phyloP scores from a whole-genome alignment of 2,329 filamentous ascomycete genomes.

The Alternaria tenuissima region DNA sequence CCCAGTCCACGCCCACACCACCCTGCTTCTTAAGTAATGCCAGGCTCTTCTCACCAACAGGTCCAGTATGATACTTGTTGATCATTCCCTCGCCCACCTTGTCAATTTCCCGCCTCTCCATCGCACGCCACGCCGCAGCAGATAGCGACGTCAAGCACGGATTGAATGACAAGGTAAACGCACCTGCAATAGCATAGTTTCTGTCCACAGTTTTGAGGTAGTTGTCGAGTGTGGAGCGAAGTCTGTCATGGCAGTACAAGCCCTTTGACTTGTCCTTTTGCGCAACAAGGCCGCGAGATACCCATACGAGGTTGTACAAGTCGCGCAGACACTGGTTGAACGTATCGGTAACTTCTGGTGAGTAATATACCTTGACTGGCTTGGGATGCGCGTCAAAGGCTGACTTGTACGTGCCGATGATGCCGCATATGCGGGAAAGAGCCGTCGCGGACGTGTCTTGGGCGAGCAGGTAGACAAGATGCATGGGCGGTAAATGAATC shows the following conservation, averaged over 20 bases:
- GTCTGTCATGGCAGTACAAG: conserved; percentile 58
- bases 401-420: conserved; percentile 76
- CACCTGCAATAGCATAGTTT: conserved; percentile 48
- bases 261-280: conserved; percentile 68
- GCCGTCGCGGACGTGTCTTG: conserved; percentile 71
- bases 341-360: conserved; percentile 54
- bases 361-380: conserved; percentile 50
- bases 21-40: conserved; percentile 68
- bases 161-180: conserved; percentile 60
- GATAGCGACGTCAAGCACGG: conserved; percentile 56
- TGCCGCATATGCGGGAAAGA: conserved; percentile 72
- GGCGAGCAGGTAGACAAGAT: conserved; percentile 74
- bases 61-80: conserved; percentile 53
- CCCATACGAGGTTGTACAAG: conserved; percentile 84
- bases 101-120: conserved; percentile 57
- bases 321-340: conserved; percentile 91
- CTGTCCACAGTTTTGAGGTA: conserved; percentile 54
- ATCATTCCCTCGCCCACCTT: conserved; percentile 29
- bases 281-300: conserved; percentile 72
- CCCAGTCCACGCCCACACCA: conserved; percentile 73
- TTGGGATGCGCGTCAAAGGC: conserved; percentile 72
- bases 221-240: conserved; percentile 54
- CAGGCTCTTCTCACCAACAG: conserved; percentile 74
- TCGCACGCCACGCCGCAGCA: conserved; percentile 56
- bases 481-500: conserved; percentile 72